Evolutionary conservation across 73 alveolate genomes (phyloP), one percentile per base, ranked within the genome.

Genomic region (Diophrys appendiculata): DNA sequence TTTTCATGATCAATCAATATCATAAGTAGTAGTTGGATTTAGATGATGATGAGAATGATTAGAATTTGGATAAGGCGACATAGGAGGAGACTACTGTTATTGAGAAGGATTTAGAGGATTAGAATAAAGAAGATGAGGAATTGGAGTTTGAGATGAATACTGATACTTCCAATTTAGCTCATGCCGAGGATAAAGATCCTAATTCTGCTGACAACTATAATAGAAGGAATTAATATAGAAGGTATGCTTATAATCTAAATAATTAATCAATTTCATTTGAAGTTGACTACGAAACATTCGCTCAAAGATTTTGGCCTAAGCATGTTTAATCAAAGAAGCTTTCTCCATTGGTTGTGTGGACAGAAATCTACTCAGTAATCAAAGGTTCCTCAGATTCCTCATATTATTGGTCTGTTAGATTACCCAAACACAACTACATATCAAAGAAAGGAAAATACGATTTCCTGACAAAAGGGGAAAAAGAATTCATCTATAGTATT

Each of bases 351-450:
- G 75, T 86, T 8, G 93, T 83, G 1, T 92, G 98, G 95, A 92
- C 98, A 67, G 94, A 92, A 75, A 92, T 92, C 31, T 72, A 25
- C 43, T 83, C 98, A 3, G 84, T 83, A 0, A 90, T 92, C 25
- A 90, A 92, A 76, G 98, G 98, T 0, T 52, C 68, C 32, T 77
- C 67, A 1, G 65, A 25, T 25, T 29, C 68, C n/a, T 60, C n/a
- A 69, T 32, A 60, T 3, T 67, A 60, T 34, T 31, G 68, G 29
- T 34, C 0, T 25, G 52, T 26, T 14, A 56, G 27, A 14, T 30
- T 74, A 5, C 78, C 78, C 33, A 71, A 54, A 2, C 33, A 35
- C 33, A 25, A 33, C 18, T 81, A 64, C 65, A 73, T 65, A 8
- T 54, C 67, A 23, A 52, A 56, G 26, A 68, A 55, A 8, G 71